Base-by-base conservation (phyloP, 139 green algal species). In the Dunaliella primolecta region DNA sequence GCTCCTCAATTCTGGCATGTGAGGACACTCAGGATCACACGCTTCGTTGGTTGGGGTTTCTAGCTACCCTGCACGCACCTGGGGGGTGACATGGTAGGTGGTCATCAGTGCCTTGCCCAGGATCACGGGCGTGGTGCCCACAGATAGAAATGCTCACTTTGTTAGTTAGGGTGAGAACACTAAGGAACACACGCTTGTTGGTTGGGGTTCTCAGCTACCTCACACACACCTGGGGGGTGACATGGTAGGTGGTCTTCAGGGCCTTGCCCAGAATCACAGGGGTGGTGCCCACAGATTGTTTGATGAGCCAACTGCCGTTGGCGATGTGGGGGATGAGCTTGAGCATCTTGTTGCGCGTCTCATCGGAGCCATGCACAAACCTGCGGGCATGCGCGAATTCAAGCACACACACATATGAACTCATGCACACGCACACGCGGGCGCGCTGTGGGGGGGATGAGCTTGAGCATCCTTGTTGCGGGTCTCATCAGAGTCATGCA, bases 251-350 rank as follows among this genome's bases (percentile, higher is more conserved):
- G 55, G 91, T 93, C 79, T 91, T 88, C 15, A 94, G 86, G 46
- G 87, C 81, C 86, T 89, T 92, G 46, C 92, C 92, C 36, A 95
- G 72, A 38, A 95, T 93, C 31, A 95, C 92, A 24, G 92, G 92
- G 25, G 91, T 93, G 71, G 87, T 92, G 36, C 92, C 92, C 31
- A 95, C 92, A 27, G 57, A 75, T 79, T 91, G 86, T 84, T 90
- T 90, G 79, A 95, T 90, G 36, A 93, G 84, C 90, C 90, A 95
- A 55, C 55, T 87, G 75, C 90, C 92, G 33, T 91, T 83, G 3
- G 89, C 87, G 46, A 95, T 90, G 86, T 90, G 87, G 0, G 92
- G 92, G 72, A 95, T 94, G 76, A 95, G 89, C 88, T 95, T 95
- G 80, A 95, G 88, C 89, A 90, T 92, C 36, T 85, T 85, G 81